phyloP scores from a whole-genome alignment of 2,329 filamentous ascomycete species.

The Ophiostoma sp. region DNA sequence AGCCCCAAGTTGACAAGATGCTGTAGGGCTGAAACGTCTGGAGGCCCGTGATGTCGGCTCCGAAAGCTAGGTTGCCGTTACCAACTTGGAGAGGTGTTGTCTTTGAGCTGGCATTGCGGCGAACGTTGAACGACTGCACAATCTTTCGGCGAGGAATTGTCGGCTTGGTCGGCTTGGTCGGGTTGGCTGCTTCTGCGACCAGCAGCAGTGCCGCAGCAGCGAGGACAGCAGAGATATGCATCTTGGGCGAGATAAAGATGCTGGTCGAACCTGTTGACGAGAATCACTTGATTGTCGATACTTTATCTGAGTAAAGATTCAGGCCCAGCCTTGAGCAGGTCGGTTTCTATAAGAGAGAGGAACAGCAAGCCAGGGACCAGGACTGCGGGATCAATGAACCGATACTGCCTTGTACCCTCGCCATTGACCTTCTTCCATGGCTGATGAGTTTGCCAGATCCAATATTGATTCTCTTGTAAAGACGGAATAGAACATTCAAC shows the following conservation, averaged over 20 bases:
- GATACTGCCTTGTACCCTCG: neutral
- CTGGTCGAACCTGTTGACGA: neutral
- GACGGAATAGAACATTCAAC: neutral
- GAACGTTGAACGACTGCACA: slow-evolving; percentile 48
- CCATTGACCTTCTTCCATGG: neutral
- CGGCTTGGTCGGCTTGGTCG: slow-evolving; percentile 8
- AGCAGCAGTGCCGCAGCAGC: slow-evolving; percentile 4
- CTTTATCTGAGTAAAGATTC: neutral
- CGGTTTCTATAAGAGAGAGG: neutral
- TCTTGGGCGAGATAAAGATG: neutral
- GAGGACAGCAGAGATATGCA: neutral
- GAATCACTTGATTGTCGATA: neutral
- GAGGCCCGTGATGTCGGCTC: slow-evolving; percentile 49
- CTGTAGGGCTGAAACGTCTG: slow-evolving; percentile 49
- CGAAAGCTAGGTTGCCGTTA: slow-evolving; percentile 52
- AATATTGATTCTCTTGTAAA: neutral
- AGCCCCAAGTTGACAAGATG: slow-evolving; percentile 51
- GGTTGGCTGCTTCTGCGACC: neutral
- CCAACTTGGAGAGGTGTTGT: slow-evolving; percentile 55
- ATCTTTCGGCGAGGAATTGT: slow-evolving; percentile 38
- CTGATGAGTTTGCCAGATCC: neutral
- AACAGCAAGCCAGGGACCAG: neutral
- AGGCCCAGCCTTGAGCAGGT: neutral
- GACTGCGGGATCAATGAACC: neutral
- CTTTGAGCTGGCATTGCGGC: slow-evolving; percentile 48